phyloP scores from a whole-genome alignment of 345 rosid species.

The Eutrema heterophyllum region DNA sequence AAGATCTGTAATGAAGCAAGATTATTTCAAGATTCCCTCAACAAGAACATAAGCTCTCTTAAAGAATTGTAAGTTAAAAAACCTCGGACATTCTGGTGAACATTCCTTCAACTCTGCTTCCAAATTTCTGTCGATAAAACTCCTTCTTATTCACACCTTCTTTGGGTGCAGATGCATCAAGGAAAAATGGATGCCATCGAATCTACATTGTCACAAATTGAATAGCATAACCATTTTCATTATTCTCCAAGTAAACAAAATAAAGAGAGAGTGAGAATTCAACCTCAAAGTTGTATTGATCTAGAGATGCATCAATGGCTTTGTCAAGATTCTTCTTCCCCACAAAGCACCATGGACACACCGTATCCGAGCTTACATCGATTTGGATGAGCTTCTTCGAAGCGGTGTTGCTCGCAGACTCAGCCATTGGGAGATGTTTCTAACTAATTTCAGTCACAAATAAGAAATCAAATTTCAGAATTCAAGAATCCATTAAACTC shows the following conservation, averaged over 20 bases:
- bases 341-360: conserved; percentile 87
- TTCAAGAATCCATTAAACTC: background rate
- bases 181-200: conserved; percentile 84
- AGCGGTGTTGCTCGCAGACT: conserved; percentile 34
- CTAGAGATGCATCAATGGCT: conserved; percentile 59
- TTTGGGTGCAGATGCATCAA: conserved; percentile 79
- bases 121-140: conserved; percentile 59
- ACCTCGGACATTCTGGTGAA: conserved; percentile 65
- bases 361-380: conserved; percentile 78
- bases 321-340: conserved; percentile 82
- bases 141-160: conserved; percentile 78
- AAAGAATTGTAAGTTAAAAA: conserved; percentile 1
- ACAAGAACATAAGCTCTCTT: background rate
- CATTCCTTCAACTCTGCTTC: conserved; percentile 48
- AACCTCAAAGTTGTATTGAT: conserved; percentile 49
- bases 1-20: conserved; percentile 52
- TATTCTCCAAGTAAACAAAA: background rate
- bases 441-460: background rate
- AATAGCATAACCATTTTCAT: background rate
- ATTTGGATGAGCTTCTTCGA: conserved; percentile 56
- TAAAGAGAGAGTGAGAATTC: background rate
- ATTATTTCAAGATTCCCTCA: background rate
- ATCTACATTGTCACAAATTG: conserved; percentile 37
- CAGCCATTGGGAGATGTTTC: conserved; percentile 35
- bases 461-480: background rate